Evolutionary conservation across 2,329 filamentous ascomycete species (phyloP), one percentile per base, ranked within the genome.

Genomic region (Colletotrichum falcatum): DNA sequence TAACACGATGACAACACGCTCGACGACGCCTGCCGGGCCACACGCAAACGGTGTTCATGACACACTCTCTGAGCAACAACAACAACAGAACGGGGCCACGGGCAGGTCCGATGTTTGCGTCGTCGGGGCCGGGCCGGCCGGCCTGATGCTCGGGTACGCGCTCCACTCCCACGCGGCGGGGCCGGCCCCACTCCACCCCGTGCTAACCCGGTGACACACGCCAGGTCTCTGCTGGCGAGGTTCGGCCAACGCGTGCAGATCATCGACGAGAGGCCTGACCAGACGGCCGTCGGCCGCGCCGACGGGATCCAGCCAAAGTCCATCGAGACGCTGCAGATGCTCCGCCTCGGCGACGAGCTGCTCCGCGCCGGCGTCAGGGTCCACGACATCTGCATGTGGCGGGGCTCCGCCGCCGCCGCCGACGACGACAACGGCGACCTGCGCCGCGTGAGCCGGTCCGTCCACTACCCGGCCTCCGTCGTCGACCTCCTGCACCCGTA

Each of bases 401-500:
- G 59, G 23, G 46, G 68, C 23, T 59, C 64, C 1, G n/a, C n/a
- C n/a, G n/a, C n/a, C n/a, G n/a, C n/a, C n/a, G n/a, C n/a, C n/a
- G n/a, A n/a, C n/a, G n/a, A n/a, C n/a, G 46, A 51, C 23, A 53
- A 61, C 11, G 23, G 49, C 18, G 44, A 28, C 23, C 73, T 79
- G 42, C 76, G 74, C 70, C 73, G 77, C 3, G 69, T 79, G n/a
- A 76, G 77, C 46, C 77, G 77, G 37, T 67, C 58, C 3, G 35
- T 61, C 5, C 67, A 70, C 49, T 70, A 70, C 20, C 67, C 67
- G 7, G 56, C 49, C 2, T 44, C 62, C 11, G 77, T 81, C 11
- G 78, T 80, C 30, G 79, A 80, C 48, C 70, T 80, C 5, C 71
- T 78, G 12, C 77, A 80, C 46, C 77, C 77, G 2, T 80, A 77